Conservation (phyloP, 495 filamentous ascomycete species). For the Barbatosphaeria neglecta region DNA sequence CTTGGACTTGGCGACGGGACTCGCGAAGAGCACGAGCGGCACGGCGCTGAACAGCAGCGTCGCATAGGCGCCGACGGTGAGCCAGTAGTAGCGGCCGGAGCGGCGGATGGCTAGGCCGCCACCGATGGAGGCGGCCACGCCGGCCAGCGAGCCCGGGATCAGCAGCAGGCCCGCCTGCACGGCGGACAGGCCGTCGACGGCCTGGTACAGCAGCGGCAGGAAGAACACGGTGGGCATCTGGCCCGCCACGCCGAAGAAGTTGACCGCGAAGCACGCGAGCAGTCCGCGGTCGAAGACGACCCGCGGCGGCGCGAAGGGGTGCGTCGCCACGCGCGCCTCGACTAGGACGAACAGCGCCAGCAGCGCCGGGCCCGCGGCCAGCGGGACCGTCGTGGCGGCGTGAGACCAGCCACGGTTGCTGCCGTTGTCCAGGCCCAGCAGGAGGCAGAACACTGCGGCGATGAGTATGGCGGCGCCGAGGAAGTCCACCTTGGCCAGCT, state of each 20-base stretch:
- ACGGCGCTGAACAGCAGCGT: conserved; percentile 39
- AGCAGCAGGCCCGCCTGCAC: conserved; percentile 54
- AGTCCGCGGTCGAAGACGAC: conserved; percentile 62
- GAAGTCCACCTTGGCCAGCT: conserved; percentile 70
- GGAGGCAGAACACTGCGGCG: conserved; percentile 57
- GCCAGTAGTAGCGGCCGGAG: conserved; percentile 67
- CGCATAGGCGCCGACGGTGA: conserved; percentile 51
- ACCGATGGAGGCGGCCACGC: conserved; percentile 56
- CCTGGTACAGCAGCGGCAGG: conserved; percentile 72
- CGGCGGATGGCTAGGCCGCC: conserved; percentile 62
- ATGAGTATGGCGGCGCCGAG: conserved; percentile 60
- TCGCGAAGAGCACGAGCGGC: conserved; percentile 38
- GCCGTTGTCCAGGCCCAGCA: conserved; percentile 68
- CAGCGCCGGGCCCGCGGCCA: conserved; percentile 45
- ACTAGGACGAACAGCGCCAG: conserved; percentile 60
- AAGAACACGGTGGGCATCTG: conserved; percentile 61
- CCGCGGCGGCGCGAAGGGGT: conserved; percentile 71
- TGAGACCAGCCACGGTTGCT: conserved; percentile 61
- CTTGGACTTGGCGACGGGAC: neutral
- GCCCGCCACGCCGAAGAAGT: conserved; percentile 64
- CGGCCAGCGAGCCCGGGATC: conserved; percentile 51
- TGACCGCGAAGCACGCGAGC: conserved; percentile 57
- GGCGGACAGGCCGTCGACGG: conserved; percentile 54
- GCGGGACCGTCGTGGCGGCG: conserved; percentile 45
- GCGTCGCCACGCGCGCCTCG: conserved; percentile 57